Conservation (phyloP, 1,284 basidiomycete genomes). For the Lignosus rhinocerotis region DNA sequence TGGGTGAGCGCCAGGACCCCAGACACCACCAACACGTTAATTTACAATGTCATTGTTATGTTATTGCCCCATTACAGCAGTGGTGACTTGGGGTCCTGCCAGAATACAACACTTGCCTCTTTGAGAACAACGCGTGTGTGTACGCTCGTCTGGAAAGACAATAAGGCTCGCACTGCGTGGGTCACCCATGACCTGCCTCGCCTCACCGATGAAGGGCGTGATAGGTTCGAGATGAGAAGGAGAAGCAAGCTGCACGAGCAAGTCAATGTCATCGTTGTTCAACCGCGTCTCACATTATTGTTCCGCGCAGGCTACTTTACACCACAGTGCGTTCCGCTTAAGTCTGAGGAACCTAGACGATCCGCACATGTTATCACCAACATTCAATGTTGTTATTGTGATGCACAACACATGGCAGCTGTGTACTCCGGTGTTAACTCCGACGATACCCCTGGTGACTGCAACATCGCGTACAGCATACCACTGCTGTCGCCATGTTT, state of each 20-base stretch:
- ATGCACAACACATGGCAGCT: background rate
- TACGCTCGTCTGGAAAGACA: slow-evolving; percentile 18
- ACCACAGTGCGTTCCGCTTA: background rate
- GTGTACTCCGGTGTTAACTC: background rate
- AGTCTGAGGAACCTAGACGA: background rate
- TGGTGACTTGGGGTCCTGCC: slow-evolving; percentile 16
- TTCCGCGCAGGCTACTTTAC: slow-evolving; percentile 4
- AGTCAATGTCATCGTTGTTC: slow-evolving; percentile 13
- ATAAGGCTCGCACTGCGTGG: slow-evolving; percentile 18
- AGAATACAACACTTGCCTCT: slow-evolving; percentile 28
- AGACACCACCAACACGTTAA: background rate
- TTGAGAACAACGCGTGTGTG: slow-evolving; percentile 20
- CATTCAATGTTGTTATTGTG: background rate
- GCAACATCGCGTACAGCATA: background rate
- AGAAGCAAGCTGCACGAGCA: background rate
- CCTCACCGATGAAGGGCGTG: no score
- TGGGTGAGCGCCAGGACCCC: slow-evolving; percentile 15
- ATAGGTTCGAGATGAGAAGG: no score
- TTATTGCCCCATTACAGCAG: background rate
- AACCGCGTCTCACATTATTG: slow-evolving; percentile 15
- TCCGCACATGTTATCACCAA: background rate
- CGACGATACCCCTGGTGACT: background rate
- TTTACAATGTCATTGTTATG: slow-evolving; percentile 16
- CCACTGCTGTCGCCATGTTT: no score
- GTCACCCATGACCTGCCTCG: slow-evolving; percentile 12